Percentiles rank a stretch among this genome's conserved stretches.
These are phyloP conservation scores for Climacium dendroides DNA, from an alignment of 225 moss, liverwort and hornwort genomes.

Conservation along the genomic window DNA sequence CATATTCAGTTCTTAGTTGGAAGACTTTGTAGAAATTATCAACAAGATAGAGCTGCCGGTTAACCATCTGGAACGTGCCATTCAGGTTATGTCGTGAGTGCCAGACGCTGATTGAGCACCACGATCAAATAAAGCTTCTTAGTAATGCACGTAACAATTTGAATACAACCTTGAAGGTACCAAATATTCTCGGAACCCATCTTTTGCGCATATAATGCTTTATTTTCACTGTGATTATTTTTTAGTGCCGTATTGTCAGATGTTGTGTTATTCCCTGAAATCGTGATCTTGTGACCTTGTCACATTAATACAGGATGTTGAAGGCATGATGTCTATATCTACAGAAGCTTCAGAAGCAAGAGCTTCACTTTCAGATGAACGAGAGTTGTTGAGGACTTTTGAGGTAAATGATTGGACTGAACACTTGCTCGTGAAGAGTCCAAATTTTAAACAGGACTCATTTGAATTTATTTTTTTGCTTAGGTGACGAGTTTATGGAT, in stretches of 20 bases:
- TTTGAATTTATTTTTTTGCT: not conserved
- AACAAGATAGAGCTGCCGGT: not conserved
- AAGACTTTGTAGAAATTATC: not conserved
- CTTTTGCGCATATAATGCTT: not conserved
- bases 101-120: constrained; percentile 96
- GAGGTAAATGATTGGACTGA: constrained; percentile 38
- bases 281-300: not conserved
- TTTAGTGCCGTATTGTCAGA: not conserved
- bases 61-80: not conserved
- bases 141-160: constrained; percentile 99
- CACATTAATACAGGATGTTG: constrained; percentile 61
- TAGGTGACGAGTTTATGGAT: not conserved
- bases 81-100: constrained; percentile 95
- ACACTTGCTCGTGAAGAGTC: not conserved
- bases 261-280: not conserved
- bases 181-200: not conserved
- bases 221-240: not conserved
- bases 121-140: constrained; percentile 96
- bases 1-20: not conserved
- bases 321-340: constrained; percentile 99
- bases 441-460: not conserved
- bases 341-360: constrained; percentile 96
- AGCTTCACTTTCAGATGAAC: constrained; percentile 83
- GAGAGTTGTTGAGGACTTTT: constrained; percentile 86
- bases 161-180: constrained; percentile 92